Evolutionary conservation across 768 basidiomycete genomes (phyloP), one percentile per base, ranked within the genome.

Genomic region (Auriscalpium vulgare): DNA sequence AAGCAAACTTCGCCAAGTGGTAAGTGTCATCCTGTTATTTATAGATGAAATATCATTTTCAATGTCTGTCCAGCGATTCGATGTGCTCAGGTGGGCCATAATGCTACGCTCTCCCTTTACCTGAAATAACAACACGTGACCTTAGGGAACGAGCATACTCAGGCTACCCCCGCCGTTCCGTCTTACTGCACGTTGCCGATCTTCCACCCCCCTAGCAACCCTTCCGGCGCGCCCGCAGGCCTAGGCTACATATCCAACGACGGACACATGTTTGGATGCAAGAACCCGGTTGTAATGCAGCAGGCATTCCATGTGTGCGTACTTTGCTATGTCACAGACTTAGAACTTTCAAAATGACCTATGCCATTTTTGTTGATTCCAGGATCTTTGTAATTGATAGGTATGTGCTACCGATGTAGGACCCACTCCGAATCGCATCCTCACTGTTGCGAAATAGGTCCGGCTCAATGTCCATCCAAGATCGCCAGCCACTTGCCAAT

Each of bases 241-340:
- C n/a, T 67, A 2, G 76, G 81, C 6, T 78, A 85, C 59, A 58
- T 80, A 44, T 84, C 82, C 3, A 69, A 68, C 19, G 83, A 84
- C 50, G 83, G 84, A 0, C 83, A 84, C 63, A 59, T 71, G 10
- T 84, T 81, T 56, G 34, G 64, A 1, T 84, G 83, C 67, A 71
- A 71, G 53, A 81, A 84, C 58, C 84, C 83, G 1, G 71, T 70
- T 0, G 69, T 76, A 9, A 64, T 78, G 65, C 77, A 76, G 17
- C 81, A 78, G 59, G 73, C 83, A 0, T 83, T 77, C 68, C 82
- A 85, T 64, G 80, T 85, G 80, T 83, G 64, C 56, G 81, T 72
- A 2, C 4, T 10, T 8, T 2, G 2, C 6, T 3, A 19, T 13
- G n/a, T 0, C 8, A 14, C n/a, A 37, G 23, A 21, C n/a, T n/a